Base-by-base conservation (phyloP, 164 flowering plant genomes). In the Macadamia tetraphylla region DNA sequence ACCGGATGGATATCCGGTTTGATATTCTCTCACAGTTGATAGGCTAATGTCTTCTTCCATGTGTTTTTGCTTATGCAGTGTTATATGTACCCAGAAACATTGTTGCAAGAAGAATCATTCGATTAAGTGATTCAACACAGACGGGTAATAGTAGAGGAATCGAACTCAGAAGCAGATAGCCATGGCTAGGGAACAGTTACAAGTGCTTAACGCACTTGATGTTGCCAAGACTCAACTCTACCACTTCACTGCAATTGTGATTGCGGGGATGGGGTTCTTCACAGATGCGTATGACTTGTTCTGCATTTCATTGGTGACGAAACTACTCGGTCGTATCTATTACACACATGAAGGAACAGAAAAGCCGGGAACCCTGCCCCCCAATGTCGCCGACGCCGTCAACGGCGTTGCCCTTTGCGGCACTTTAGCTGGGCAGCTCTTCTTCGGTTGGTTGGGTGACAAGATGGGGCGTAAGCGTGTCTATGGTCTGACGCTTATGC, bases 261-360 rank as follows among this genome's bases (percentile, higher is more conserved):
- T 71, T 14, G 74, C 74, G n/a, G 74, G 74, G 29, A 71, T 71
- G 74, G 74, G 74, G 14, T 71, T 71, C 74, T 71, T 71, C 70
- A 71, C 74, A 1, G 74, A 71, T 6, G 69, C 74, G 8, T 71
- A 71, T 42, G 74, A 65, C 52, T 65, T 71, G 40, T 71, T 71
- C 64, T 71, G 68, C 64, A 53, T 53, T 13, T 31, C 62, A 2
- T 9, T 59, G 5, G 65, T 66, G 62, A 53, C 57, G 5, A 53
- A 53, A 17, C 6, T 53, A 1, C 18, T 53, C 1, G 57, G 57
- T 14, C 57, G 57, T 4, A 53, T 53, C 1, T 53, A 53, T n/a
- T 53, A 53, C 18, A 14, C 13, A 1, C 5, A 1, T 1, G 18
- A 13, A 14, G 57, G 57, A 14, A 23, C 18, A 11, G 5, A n/a